A percentile compares a stretch with the other conserved stretches of the same genome.
Conservation (phyloP, 805 yeast genomes). For the Wickerhamomyces bisporus region DNA sequence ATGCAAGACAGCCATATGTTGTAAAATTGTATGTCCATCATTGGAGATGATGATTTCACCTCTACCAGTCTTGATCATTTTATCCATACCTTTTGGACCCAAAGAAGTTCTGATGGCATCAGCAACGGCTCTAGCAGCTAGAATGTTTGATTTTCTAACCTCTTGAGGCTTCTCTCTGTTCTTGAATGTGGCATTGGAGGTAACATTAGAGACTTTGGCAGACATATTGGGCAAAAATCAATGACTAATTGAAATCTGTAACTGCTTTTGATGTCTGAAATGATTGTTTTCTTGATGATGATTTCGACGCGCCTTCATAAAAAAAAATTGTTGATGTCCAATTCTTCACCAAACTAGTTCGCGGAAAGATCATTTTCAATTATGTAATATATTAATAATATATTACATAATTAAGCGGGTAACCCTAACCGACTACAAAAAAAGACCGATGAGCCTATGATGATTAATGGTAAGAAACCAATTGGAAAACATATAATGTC, state of each 20-base stretch:
- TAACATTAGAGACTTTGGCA: constrained; percentile 27
- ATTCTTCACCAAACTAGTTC: neutral
- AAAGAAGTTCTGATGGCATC: constrained; percentile 90
- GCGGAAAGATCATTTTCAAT: neutral
- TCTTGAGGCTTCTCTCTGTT: constrained; percentile 97
- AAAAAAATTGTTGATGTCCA: neutral
- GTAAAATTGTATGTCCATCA: constrained; percentile 95
- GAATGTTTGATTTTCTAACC: constrained; percentile 94
- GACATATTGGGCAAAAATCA: constrained; percentile 10
- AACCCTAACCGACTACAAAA: too few relatives aligned
- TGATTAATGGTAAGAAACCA: too few relatives aligned
- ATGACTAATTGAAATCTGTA: too few relatives aligned
- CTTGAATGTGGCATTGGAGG: constrained; percentile 80
- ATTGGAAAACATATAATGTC: too few relatives aligned
- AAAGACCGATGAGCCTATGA: too few relatives aligned
- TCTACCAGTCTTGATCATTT: constrained; percentile 90
- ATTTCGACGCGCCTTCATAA: constrained; percentile 2
- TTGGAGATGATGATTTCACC: constrained; percentile 95
- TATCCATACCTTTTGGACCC: constrained; percentile 99
- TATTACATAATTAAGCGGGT: neutral
- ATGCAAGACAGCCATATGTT: constrained; percentile 97
- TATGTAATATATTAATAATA: neutral
- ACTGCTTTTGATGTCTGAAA: neutral
- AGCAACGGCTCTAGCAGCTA: constrained; percentile 98
- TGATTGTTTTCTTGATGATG: neutral